phyloP scores from a whole-genome alignment of 139 green algal genomes.

The Asterochloris sp. region DNA sequence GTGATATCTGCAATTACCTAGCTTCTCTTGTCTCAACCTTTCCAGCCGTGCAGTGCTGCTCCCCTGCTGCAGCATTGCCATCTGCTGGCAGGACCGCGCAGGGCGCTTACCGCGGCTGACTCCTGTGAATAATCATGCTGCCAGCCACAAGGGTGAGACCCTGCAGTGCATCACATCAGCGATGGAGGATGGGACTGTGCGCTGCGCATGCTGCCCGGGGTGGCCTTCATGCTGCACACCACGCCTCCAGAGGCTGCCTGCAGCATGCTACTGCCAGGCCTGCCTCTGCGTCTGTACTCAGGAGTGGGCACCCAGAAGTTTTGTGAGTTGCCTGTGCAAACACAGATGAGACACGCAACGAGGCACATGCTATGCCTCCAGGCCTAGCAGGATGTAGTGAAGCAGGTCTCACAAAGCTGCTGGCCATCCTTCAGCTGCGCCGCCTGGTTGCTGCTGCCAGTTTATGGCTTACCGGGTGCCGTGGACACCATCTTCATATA shows the following conservation, averaged over 20 bases:
- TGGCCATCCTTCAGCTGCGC: background rate
- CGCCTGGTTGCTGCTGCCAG: background rate
- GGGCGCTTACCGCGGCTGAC: slow-evolving; percentile 8
- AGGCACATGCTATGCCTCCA: too few species aligned
- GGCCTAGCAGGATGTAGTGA: too few species aligned
- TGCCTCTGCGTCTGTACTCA: background rate
- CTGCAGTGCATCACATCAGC: background rate
- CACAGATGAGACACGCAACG: too few species aligned
- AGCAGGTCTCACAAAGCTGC: too few species aligned
- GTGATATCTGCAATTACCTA: background rate
- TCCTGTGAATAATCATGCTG: background rate
- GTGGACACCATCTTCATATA: slow-evolving; percentile 18
- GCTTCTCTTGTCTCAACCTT: too few species aligned
- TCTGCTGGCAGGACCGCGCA: slow-evolving; percentile 19
- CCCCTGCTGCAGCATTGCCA: slow-evolving; percentile 26
- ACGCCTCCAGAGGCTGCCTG: background rate
- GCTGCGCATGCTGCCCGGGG: background rate
- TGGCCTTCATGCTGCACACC: background rate
- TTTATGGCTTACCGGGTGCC: background rate
- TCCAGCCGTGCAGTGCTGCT: too few species aligned
- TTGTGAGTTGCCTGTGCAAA: background rate
- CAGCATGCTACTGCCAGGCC: background rate
- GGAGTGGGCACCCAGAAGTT: background rate
- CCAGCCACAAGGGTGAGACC: slow-evolving; percentile 18
- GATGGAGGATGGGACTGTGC: background rate